Conservation (phyloP, 148 eudicot species). For the Agrostemma githago region DNA sequence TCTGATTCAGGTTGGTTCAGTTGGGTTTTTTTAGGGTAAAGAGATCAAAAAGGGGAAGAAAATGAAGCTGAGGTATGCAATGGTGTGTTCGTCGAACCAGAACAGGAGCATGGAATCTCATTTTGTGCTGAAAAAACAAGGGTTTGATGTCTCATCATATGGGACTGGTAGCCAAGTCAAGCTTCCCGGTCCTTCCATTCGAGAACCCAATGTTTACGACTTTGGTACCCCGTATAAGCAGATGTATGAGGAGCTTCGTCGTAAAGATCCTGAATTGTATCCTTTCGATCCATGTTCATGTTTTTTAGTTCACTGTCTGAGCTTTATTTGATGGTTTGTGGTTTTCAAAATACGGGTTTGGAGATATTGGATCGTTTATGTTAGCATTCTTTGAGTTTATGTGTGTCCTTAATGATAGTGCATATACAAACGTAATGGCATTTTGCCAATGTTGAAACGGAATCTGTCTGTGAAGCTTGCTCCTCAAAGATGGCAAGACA, state of each 20-base stretch:
- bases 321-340: too few relatives aligned
- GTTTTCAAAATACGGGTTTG: too few relatives aligned
- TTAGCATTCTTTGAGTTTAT: slow-evolving; percentile 8
- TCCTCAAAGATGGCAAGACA: slow-evolving; percentile 98
- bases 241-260: slow-evolving; percentile 86
- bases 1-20: background rate
- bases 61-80: slow-evolving; percentile 65
- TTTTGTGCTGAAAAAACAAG: slow-evolving; percentile 60
- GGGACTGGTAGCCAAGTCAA: slow-evolving; percentile 93
- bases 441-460: slow-evolving; percentile 91
- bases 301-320: background rate
- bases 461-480: slow-evolving; percentile 70
- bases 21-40: slow-evolving; percentile 1
- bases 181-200: slow-evolving; percentile 89
- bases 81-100: slow-evolving; percentile 98
- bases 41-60: background rate
- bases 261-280: slow-evolving; percentile 92
- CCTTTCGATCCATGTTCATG: slow-evolving; percentile 15
- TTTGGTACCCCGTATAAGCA: slow-evolving; percentile 95
- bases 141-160: slow-evolving; percentile 77
- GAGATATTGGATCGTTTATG: too few relatives aligned
- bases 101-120: slow-evolving; percentile 97
- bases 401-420: slow-evolving; percentile 28
- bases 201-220: slow-evolving; percentile 86
- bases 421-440: slow-evolving; percentile 91